phyloP scores from a whole-genome alignment of 306 rosid genomes.

The Rosa rugosa region DNA sequence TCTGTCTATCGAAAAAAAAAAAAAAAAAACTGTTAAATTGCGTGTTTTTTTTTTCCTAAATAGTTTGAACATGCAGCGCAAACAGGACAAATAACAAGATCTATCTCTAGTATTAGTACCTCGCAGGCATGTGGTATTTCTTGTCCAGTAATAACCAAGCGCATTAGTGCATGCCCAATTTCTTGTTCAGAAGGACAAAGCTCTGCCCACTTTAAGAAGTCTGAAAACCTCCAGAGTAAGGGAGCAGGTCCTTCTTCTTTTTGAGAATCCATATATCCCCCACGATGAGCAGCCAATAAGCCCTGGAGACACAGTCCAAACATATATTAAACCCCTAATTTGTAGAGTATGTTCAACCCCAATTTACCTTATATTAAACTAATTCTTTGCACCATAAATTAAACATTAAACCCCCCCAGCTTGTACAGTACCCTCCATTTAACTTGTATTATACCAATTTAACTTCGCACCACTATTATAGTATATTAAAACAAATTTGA shows the following conservation, averaged over 20 bases:
- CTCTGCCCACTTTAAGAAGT: conserved; percentile 98
- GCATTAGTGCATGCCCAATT: conserved; percentile 96
- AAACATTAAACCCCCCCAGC: neutral
- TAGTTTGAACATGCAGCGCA: neutral
- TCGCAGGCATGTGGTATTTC: conserved; percentile 98
- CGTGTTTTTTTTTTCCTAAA: neutral
- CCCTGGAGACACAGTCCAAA: conserved; percentile 49
- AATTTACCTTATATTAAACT: neutral
- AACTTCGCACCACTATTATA: neutral
- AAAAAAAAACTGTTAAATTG: neutral
- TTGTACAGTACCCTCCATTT: neutral
- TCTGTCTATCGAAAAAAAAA: neutral
- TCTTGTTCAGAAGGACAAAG: conserved; percentile 96
- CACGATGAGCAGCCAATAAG: conserved; percentile 97
- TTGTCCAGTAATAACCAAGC: conserved; percentile 98
- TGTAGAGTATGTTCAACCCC: neutral
- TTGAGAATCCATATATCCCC: conserved; percentile 96
- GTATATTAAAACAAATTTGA: neutral
- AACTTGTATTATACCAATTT: neutral
- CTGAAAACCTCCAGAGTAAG: conserved; percentile 89
- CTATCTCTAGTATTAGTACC: conserved; percentile 46
- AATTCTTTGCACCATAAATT: neutral
- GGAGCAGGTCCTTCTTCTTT: conserved; percentile 99
- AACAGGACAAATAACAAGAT: conserved; percentile 1
- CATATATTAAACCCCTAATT: neutral